Evolutionary conservation across 805 yeast genomes (phyloP).

Genomic region (Zygosaccharomyces pseudorouxii): DNA sequence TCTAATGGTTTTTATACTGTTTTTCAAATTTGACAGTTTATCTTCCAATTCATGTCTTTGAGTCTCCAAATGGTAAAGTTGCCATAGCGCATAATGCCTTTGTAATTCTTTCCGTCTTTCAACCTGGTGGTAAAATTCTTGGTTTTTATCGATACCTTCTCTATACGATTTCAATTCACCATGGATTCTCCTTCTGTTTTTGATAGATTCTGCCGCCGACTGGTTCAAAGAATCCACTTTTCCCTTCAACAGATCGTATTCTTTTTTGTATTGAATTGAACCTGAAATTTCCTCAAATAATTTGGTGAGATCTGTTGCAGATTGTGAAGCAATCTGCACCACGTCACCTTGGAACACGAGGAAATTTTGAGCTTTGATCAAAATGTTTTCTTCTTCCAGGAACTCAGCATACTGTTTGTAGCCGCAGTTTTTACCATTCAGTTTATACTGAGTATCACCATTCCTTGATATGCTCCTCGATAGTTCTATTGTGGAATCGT

Average conservation of each 20-base stretch:
- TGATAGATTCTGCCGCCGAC: conserved; percentile 56
- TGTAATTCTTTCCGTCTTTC: conserved; percentile 45
- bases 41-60: conserved; percentile 26
- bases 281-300: conserved; percentile 83
- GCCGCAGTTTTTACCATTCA: conserved; percentile 57
- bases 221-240: conserved; percentile 64
- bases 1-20: conserved; percentile 32
- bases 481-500: conserved; percentile 53
- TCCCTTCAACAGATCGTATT: conserved; percentile 61
- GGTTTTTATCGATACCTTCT: conserved; percentile 70
- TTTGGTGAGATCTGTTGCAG: conserved; percentile 66
- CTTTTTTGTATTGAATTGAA: conserved; percentile 58
- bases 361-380: conserved; percentile 86
- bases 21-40: conserved; percentile 26
- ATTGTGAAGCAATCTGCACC: conserved; percentile 85
- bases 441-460: conserved; percentile 64
- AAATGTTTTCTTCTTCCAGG: conserved; percentile 71
- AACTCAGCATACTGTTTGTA: conserved; percentile 60
- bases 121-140: conserved; percentile 53
- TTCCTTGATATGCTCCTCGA: conserved; percentile 54
- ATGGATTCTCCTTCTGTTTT: conserved; percentile 63
- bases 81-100: conserved; percentile 53
- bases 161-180: conserved; percentile 74
- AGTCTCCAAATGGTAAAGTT: conserved; percentile 56
- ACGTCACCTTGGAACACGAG: conserved; percentile 96